A percentile compares a stretch with the other conserved stretches of the same genome.
Conservation (phyloP, 306 rosid genomes). For the Prunus campanulata region DNA sequence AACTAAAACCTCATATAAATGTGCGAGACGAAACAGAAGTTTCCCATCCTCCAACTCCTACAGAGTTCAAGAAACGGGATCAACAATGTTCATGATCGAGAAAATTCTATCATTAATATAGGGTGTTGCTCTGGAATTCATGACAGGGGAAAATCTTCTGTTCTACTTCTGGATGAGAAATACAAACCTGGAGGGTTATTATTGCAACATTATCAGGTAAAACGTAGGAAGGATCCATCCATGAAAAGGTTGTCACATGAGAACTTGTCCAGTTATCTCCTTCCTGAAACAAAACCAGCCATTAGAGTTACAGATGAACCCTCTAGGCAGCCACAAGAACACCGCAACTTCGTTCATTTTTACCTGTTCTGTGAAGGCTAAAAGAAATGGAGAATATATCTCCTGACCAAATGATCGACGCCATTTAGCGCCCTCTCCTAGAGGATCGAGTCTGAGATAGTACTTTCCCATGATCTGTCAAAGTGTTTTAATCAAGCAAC, state of each 20-base stretch:
- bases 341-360: slow-evolving; percentile 5
- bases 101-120: background rate
- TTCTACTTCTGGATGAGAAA: background rate
- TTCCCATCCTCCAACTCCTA: slow-evolving; percentile 65
- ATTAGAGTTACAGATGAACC: slow-evolving; percentile 7
- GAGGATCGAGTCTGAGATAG: slow-evolving; percentile 71
- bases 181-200: slow-evolving; percentile 68
- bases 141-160: too few species aligned
- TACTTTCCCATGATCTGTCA: slow-evolving; percentile 67
- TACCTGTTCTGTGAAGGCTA: slow-evolving; percentile 75
- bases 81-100: background rate
- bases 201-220: slow-evolving; percentile 73
- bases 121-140: background rate
- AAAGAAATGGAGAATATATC: slow-evolving; percentile 72
- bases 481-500: slow-evolving; percentile 1
- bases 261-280: slow-evolving; percentile 56
- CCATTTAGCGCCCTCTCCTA: slow-evolving; percentile 84
- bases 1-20: slow-evolving; percentile 63
- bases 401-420: slow-evolving; percentile 84
- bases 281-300: slow-evolving; percentile 33
- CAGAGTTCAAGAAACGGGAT: slow-evolving; percentile 20
- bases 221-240: slow-evolving; percentile 52
- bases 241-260: slow-evolving; percentile 54
- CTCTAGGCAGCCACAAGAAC: background rate
- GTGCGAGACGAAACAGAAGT: slow-evolving; percentile 75